phyloP scores from a whole-genome alignment of 2,329 filamentous ascomycete species.

The Diplodia sapinea region DNA sequence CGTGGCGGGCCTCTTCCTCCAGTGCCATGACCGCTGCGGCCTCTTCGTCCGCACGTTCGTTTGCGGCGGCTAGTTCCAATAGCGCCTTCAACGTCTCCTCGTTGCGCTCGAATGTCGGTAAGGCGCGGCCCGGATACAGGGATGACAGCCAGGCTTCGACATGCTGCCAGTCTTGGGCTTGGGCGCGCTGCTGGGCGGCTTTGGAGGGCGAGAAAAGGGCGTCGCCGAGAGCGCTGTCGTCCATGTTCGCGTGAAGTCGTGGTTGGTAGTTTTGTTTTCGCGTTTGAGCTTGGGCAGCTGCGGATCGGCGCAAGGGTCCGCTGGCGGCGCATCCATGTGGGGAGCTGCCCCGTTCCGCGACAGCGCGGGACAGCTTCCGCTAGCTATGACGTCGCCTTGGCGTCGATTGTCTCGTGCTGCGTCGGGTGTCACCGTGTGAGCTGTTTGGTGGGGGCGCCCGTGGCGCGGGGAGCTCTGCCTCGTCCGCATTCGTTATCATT shows the following conservation, averaged over 20 bases:
- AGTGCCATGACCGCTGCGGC: conserved; percentile 64
- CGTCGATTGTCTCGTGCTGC: conserved; percentile 4
- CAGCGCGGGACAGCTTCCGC: conserved; percentile 18
- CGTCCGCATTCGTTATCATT: conserved; percentile 5
- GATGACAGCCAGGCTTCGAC: conserved; percentile 79
- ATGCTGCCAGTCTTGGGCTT: conserved; percentile 89
- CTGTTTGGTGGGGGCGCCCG: conserved; percentile 17
- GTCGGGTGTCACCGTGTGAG: too few relatives aligned
- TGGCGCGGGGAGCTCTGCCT: conserved; percentile 3
- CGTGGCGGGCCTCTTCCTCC: conserved; percentile 40
- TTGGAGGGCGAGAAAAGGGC: conserved; percentile 66
- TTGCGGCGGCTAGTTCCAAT: conserved; percentile 73
- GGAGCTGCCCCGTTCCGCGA: not conserved
- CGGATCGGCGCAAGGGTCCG: conserved; percentile 18
- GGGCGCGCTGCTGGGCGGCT: conserved; percentile 75
- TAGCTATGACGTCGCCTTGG: conserved; percentile 26
- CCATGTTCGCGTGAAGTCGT: conserved; percentile 15
- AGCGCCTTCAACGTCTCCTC: conserved; percentile 78
- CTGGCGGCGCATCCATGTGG: not conserved
- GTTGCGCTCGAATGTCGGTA: conserved; percentile 84
- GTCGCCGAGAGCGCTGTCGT: conserved; percentile 44
- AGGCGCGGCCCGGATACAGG: conserved; percentile 68
- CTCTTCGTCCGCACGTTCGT: conserved; percentile 79
- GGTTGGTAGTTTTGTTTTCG: conserved; percentile 1
- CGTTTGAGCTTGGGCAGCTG: conserved; percentile 17